Conservation (phyloP, 2,329 filamentous ascomycete genomes). For the Penicillium sp. region DNA sequence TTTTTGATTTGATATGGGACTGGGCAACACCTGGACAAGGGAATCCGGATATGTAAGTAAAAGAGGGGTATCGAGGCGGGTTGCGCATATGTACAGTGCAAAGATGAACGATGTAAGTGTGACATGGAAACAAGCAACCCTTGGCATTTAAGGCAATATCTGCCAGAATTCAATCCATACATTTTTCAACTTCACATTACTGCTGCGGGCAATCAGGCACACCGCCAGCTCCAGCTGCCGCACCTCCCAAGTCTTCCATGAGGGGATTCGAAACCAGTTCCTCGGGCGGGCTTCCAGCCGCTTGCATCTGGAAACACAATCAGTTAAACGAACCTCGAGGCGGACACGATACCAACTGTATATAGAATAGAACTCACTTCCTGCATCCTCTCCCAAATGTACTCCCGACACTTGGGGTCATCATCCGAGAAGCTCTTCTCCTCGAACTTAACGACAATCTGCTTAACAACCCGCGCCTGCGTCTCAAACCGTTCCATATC, state of each 20-base stretch:
- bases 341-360: too few species aligned
- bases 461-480: conserved; percentile 74
- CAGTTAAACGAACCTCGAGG: conserved; percentile 13
- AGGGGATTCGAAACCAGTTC: conserved; percentile 67
- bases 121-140: neutral
- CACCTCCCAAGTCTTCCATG: conserved; percentile 73
- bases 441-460: conserved; percentile 90
- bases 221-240: conserved; percentile 57
- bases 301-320: conserved; percentile 78
- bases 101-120: conserved; percentile 8
- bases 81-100: conserved; percentile 32
- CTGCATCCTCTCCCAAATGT: conserved; percentile 96
- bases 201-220: conserved; percentile 64
- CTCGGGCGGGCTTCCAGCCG: conserved; percentile 80
- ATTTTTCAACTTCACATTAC: conserved; percentile 34
- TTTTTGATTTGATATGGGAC: conserved; percentile 6
- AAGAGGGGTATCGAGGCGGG: conserved; percentile 33
- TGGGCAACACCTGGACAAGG: neutral
- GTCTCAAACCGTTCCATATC: conserved; percentile 78
- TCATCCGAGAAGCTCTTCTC: conserved; percentile 76
- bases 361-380: too few species aligned
- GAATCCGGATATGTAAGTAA: conserved; percentile 13
- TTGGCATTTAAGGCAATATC: neutral
- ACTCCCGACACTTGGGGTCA: conserved; percentile 78
- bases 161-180: neutral